A percentile compares a stretch with the other conserved stretches of the same genome.
Evolutionary conservation across 768 basidiomycete genomes (phyloP).

Genomic region (Cantharellus anzutake): DNA sequence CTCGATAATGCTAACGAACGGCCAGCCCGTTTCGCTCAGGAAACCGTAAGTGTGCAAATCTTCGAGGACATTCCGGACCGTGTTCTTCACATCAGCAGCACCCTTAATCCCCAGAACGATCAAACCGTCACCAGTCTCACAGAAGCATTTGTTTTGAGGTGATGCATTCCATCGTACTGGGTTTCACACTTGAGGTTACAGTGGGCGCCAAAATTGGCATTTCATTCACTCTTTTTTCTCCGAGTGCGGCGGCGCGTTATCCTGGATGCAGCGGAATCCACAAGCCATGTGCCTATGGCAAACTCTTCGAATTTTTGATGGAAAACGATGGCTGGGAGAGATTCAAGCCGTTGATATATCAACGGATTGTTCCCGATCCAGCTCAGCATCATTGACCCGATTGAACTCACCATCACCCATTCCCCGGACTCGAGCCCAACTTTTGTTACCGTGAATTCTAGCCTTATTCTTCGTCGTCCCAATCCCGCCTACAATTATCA

Average conservation of each 20-base stretch:
- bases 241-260: slow-evolving; percentile 73
- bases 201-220: slow-evolving; percentile 50
- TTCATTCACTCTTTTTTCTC: slow-evolving; percentile 62
- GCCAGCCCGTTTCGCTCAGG: too few species aligned
- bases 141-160: slow-evolving; percentile 18
- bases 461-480: slow-evolving; percentile 32
- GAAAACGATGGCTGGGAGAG: not conserved
- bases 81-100: too few species aligned
- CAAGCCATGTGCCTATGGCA: slow-evolving; percentile 27
- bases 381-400: slow-evolving; percentile 10
- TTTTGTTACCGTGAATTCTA: slow-evolving; percentile 11
- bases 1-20: too few species aligned
- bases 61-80: too few species aligned
- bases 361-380: slow-evolving; percentile 6
- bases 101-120: too few species aligned
- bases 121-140: too few species aligned
- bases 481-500: slow-evolving; percentile 45
- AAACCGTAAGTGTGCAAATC: too few species aligned
- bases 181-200: slow-evolving; percentile 54
- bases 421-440: not conserved
- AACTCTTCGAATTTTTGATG: not conserved
- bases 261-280: slow-evolving; percentile 60
- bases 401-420: slow-evolving; percentile 33
- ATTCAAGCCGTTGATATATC: not conserved
- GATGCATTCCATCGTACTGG: slow-evolving; percentile 68